Evolutionary conservation across 129 eudicot genomes (phyloP).

Genomic region (carrot (Daucus carota)): DNA sequence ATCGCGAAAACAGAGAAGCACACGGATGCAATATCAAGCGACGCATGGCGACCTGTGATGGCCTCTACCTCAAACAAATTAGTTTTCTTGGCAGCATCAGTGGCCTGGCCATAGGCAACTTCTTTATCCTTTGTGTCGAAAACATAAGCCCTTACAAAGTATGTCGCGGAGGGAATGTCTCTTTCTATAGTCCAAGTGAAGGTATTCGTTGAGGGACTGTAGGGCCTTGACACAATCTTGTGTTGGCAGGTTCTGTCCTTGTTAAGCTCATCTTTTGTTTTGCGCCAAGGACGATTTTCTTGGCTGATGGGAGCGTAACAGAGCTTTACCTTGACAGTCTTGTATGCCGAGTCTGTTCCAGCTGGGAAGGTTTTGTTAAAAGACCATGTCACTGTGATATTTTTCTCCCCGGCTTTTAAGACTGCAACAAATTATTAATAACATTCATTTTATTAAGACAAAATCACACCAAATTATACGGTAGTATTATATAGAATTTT

Average conservation of each 20-base stretch:
- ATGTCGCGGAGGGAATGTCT: conserved; percentile 44
- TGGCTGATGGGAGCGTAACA: conserved; percentile 67
- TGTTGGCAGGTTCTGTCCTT: conserved; percentile 68
- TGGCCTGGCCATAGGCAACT: conserved; percentile 53
- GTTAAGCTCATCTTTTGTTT: conserved; percentile 29
- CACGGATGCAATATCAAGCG: conserved; percentile 51
- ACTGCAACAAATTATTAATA: conserved; percentile 25
- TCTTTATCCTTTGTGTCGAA: conserved; percentile 16
- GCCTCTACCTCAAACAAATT: conserved; percentile 42
- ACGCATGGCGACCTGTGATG: conserved; percentile 45
- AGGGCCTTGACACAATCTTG: conserved; percentile 37
- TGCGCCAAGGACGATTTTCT: conserved; percentile 56
- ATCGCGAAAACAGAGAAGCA: conserved; percentile 63
- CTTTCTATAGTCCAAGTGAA: conserved; percentile 37
- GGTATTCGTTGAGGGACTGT: conserved; percentile 30
- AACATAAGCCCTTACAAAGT: conserved; percentile 56
- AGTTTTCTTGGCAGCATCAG: conserved; percentile 29
- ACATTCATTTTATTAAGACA: neutral
- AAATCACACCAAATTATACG: neutral
- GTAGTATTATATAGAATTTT: no score
- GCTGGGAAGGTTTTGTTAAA: conserved; percentile 27
- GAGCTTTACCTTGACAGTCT: conserved; percentile 54
- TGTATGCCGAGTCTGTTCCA: conserved; percentile 43
- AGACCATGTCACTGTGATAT: conserved; percentile 51
- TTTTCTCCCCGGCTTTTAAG: conserved; percentile 43